Evolutionary conservation across 805 yeast species (phyloP).

Genomic region (Candida hungchunana): DNA sequence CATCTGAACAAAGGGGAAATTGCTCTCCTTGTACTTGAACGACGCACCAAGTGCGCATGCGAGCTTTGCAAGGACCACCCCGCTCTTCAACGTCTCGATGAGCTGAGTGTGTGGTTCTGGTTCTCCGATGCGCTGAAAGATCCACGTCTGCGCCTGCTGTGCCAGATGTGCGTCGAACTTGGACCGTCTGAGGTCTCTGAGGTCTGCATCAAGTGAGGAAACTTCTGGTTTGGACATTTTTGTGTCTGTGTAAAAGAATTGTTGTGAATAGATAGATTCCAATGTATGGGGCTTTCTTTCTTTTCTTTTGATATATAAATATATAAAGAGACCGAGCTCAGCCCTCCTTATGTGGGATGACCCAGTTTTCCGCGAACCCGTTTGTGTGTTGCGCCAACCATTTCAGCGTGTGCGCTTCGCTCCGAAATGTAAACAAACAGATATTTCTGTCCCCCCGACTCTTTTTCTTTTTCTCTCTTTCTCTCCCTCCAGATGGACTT

Average conservation of each 20-base stretch:
- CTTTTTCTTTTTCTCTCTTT: neutral
- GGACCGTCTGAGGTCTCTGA: slow-evolving; percentile 42
- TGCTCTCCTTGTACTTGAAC: slow-evolving; percentile 51
- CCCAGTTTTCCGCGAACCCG: too few relatives aligned
- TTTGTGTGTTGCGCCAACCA: too few relatives aligned
- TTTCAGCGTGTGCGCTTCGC: too few relatives aligned
- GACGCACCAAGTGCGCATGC: slow-evolving; percentile 32
- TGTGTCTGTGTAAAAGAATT: neutral
- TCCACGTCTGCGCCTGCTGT: slow-evolving; percentile 50
- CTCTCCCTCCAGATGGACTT: slow-evolving; percentile 19
- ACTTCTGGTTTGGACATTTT: slow-evolving; percentile 39
- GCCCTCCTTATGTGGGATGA: too few relatives aligned
- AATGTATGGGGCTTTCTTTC: too few relatives aligned
- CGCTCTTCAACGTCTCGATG: slow-evolving; percentile 56
- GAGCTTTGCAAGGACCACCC: slow-evolving; percentile 45
- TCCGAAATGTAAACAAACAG: too few relatives aligned
- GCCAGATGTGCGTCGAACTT: slow-evolving; percentile 44
- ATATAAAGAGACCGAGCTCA: too few relatives aligned
- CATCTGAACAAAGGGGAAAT: slow-evolving; percentile 80
- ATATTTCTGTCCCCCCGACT: too few relatives aligned
- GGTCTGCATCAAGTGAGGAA: slow-evolving; percentile 63
- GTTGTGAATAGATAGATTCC: too few relatives aligned
- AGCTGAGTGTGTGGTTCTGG: slow-evolving; percentile 39
- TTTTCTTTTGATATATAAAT: too few relatives aligned
- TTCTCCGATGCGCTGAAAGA: slow-evolving; percentile 36